Evolutionary conservation across 192 early-diverging fungal species (phyloP), one percentile per base, ranked within the genome.

Genomic region (Jimgerdemannia lactiflua): DNA sequence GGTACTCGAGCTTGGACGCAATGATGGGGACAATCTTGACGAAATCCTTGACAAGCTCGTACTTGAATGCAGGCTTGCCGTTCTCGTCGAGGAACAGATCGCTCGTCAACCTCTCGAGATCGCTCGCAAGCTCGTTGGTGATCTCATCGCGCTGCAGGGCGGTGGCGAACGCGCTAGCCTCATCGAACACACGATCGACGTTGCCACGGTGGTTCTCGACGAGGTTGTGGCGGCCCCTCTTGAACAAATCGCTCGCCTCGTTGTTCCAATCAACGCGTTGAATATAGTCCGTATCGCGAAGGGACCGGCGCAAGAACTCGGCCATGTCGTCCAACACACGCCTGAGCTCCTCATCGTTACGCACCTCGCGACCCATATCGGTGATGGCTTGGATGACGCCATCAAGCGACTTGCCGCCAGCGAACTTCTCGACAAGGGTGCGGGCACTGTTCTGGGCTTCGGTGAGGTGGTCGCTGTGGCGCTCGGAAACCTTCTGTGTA

Each of bases 361-460:
- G 71, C 14, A 85, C 43, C 18, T 78, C 64, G 3, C 29, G 42
- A 41, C 79, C 75, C 42, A 89, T 73, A 8, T 83, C 79, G 54
- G 69, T 74, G 4, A 87, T 17, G n/a, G 70, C 71, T 3, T 69
- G 43, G 44, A 84, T 77, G 67, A 89, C 77, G 40, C 76, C 77
- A 67, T 84, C 81, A 10, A 87, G 81, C 3, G 83, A 82, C 43
- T 82, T 72, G 68, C 80, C 74, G 71, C 81, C 79, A 73, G 88
- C 83, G 80, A 89, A 86, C 75, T 87, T 87, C 73, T 89, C 88
- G 42, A 89, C 70, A 10, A 89, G 78, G 40, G 76, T 29, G 64
- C 84, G 84, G 39, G 88, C 85, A 73, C 83, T 86, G 65, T 70
- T 29, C 11, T 74, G 44, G 39, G 81, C 81, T 43, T 76, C 44